Conservation (phyloP, 2,329 filamentous ascomycete genomes). For the Xylaria polymorpha region DNA sequence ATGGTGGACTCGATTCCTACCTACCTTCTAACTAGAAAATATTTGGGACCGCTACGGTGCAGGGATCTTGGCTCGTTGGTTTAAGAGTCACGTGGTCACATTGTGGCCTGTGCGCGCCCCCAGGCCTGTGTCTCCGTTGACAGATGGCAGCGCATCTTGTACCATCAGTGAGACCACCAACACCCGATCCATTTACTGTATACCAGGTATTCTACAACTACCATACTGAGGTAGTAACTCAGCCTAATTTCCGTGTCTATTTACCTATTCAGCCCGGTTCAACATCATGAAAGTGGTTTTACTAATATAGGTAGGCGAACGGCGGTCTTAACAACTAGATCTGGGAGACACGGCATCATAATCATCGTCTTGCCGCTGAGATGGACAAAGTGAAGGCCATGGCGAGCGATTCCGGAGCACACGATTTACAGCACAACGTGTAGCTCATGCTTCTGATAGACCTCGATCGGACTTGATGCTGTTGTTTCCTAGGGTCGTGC, state of each 20-base stretch:
- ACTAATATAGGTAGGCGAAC: not conserved
- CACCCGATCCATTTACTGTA: too few relatives aligned
- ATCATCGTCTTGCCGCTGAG: not conserved
- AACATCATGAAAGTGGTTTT: not conserved
- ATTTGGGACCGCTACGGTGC: not conserved
- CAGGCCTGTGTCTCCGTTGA: not conserved
- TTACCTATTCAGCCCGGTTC: not conserved
- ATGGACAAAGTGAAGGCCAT: not conserved
- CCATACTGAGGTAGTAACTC: not conserved
- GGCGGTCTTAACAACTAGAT: not conserved
- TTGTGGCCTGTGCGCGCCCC: not conserved
- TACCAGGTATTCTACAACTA: too few relatives aligned
- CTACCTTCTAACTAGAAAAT: slow-evolving; percentile 17
- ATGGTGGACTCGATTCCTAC: not conserved
- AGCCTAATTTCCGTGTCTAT: not conserved
- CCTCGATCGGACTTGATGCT: not conserved
- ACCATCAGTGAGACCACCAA: too few relatives aligned
- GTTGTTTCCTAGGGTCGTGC: not conserved
- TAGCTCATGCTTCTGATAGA: not conserved
- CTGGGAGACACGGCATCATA: not conserved
- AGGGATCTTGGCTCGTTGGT: not conserved
- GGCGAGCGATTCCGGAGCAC: not conserved
- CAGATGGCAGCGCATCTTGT: too few relatives aligned
- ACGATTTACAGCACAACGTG: not conserved
- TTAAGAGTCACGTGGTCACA: slow-evolving; percentile 25